Base-by-base conservation (phyloP, 371 early-diverging fungal species). In the Choanephora cucurbitarum region DNA sequence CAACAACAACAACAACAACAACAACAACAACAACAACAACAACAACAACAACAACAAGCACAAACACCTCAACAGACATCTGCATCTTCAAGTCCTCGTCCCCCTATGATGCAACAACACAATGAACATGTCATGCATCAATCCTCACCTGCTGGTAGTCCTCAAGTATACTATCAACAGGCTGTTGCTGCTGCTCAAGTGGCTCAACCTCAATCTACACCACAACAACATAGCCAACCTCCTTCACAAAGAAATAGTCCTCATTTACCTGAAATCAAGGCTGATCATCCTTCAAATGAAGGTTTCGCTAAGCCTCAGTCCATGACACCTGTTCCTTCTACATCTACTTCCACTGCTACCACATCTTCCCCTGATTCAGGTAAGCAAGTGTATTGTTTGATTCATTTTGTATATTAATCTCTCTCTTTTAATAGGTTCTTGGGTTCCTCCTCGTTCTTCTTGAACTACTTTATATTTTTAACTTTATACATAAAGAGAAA, bases 321-420 rank as follows among this genome's bases (percentile, higher is more conserved):
- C 0, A 63, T 68, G 58, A 69, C 77, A 39, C 78, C 78, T 40
- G 62, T 66, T 14, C 71, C 79, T 45, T 75, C 75, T 47, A 63
- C 76, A 58, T 69, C 75, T 19, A 73, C 67, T 43, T 73, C 74
- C 15, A 67, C 78, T 44, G 64, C 64, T n/a, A 64, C 61, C 7
- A 55, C 66, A 15, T 59, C 76, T 40, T 69, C 76, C 23, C 68
- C 70, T 37, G 76, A 75, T 24, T 66, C 70, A n/a, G 61, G 54
- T 59, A 57, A 44, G n/a, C n/a, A n/a, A n/a, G n/a, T n/a, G n/a
- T n/a, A n/a, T n/a, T n/a, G n/a, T n/a, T n/a, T n/a, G n/a, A n/a
- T n/a, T n/a, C n/a, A n/a, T n/a, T n/a, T n/a, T n/a, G n/a, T n/a
- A n/a, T n/a, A n/a, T n/a, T n/a, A n/a, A n/a, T n/a, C n/a, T n/a